These are phyloP conservation scores for Sarocladiaceae sp. DNA, from an alignment of 2,329 filamentous ascomycete genomes.

Conservation along the genomic window DNA sequence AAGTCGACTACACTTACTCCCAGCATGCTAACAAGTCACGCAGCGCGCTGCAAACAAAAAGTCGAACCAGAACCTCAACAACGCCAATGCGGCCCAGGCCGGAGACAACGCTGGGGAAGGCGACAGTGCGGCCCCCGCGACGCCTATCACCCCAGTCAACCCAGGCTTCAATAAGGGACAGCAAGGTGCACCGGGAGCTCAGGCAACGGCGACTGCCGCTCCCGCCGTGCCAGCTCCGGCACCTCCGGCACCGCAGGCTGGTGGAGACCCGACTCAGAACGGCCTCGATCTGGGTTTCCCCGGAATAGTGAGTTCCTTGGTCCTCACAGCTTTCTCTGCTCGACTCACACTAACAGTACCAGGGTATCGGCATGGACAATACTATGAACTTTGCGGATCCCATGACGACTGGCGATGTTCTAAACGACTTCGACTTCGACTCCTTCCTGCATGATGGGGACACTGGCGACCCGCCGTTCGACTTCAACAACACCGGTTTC, in stretches of 20 bases:
- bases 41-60: slow-evolving; percentile 54
- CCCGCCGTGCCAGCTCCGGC: slow-evolving; percentile 28
- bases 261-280: slow-evolving; percentile 43
- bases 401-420: slow-evolving; percentile 46
- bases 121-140: slow-evolving; percentile 55
- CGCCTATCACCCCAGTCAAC: slow-evolving; percentile 57
- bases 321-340: too few relatives aligned
- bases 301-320: slow-evolving; percentile 37
- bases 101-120: slow-evolving; percentile 49
- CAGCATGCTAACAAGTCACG: slow-evolving; percentile 18
- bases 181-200: slow-evolving; percentile 28
- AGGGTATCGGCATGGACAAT: slow-evolving; percentile 12
- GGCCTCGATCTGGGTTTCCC: slow-evolving; percentile 34
- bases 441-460: slow-evolving; percentile 57
- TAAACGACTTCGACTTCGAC: slow-evolving; percentile 63
- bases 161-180: slow-evolving; percentile 42
- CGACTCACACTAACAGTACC: slow-evolving; percentile 26
- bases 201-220: slow-evolving; percentile 24
- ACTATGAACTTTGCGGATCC: slow-evolving; percentile 51
- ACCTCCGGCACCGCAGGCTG: slow-evolving; percentile 32
- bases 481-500: slow-evolving; percentile 48
- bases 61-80: slow-evolving; percentile 47
- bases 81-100: slow-evolving; percentile 46
- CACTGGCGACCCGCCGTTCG: slow-evolving; percentile 42
- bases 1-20: neutral